Evolutionary conservation across 2,329 filamentous ascomycete genomes (phyloP).

Genomic region (Alternaria ethzedia): DNA sequence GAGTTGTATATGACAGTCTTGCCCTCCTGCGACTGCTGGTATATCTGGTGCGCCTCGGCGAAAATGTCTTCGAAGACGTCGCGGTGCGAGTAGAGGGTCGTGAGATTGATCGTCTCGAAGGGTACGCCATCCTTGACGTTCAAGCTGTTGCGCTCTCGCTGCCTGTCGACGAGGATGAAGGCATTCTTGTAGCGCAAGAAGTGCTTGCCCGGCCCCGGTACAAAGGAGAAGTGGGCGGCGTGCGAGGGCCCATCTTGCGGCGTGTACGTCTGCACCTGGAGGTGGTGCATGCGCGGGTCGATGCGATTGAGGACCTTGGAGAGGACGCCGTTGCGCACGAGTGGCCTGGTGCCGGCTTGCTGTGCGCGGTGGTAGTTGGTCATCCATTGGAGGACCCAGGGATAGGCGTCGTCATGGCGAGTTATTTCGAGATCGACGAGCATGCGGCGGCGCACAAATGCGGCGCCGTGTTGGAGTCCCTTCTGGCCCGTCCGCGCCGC

Average conservation of each 20-base stretch:
- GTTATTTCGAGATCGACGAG: slow-evolving; percentile 96
- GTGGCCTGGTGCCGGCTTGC: slow-evolving; percentile 53
- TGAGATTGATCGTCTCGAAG: slow-evolving; percentile 92
- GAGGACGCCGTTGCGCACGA: slow-evolving; percentile 49
- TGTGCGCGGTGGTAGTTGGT: slow-evolving; percentile 75
- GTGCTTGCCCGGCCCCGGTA: slow-evolving; percentile 89
- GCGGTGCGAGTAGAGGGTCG: slow-evolving; percentile 86
- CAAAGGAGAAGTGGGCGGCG: slow-evolving; percentile 82
- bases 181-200: slow-evolving; percentile 85
- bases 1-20: slow-evolving; percentile 93
- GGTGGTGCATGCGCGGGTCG: slow-evolving; percentile 66
- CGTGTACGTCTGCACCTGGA: slow-evolving; percentile 69
- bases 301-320: slow-evolving; percentile 63
- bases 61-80: slow-evolving; percentile 92
- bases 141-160: slow-evolving; percentile 80
- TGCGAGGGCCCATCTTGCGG: slow-evolving; percentile 71
- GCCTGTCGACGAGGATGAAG: slow-evolving; percentile 84
- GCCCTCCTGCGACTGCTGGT: slow-evolving; percentile 80
- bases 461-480: slow-evolving; percentile 73
- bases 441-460: slow-evolving; percentile 79
- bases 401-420: slow-evolving; percentile 89
- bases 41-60: slow-evolving; percentile 80
- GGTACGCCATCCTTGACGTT: slow-evolving; percentile 83
- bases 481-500: slow-evolving; percentile 80
- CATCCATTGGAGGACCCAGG: slow-evolving; percentile 94